Conservation (phyloP, 2,329 filamentous ascomycete genomes). For the Didymella sp. region DNA sequence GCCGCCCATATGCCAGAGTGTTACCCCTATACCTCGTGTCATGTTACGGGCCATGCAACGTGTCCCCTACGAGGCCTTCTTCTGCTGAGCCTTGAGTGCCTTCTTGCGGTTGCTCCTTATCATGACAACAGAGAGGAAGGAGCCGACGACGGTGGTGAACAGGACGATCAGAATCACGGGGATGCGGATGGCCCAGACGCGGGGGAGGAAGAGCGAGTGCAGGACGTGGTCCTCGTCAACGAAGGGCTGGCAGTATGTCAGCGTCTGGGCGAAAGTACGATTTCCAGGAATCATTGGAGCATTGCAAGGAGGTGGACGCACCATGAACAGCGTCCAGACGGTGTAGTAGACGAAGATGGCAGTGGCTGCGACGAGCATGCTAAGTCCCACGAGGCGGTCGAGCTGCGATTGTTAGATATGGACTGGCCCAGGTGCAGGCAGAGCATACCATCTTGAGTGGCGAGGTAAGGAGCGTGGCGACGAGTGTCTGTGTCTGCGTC, state of each 20-base stretch:
- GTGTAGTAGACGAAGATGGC: constrained; percentile 90
- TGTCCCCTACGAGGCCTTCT: constrained; percentile 68
- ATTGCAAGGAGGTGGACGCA: constrained; percentile 51
- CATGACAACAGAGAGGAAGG: constrained; percentile 96
- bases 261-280: background rate
- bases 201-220: constrained; percentile 93
- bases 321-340: constrained; percentile 97
- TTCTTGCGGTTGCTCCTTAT: constrained; percentile 98
- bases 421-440: background rate
- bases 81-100: constrained; percentile 90
- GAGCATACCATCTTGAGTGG: constrained; percentile 16
- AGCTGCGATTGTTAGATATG: constrained; percentile 64
- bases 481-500: constrained; percentile 13
- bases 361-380: constrained; percentile 77
- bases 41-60: constrained; percentile 6
- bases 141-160: constrained; percentile 90
- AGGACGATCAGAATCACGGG: constrained; percentile 95
- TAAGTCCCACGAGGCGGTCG: constrained; percentile 82
- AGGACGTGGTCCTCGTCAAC: constrained; percentile 94
- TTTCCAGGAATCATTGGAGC: background rate
- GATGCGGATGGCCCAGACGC: constrained; percentile 98
- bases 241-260: constrained; percentile 72
- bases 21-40: constrained; percentile 8
- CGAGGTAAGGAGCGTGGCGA: constrained; percentile 18
- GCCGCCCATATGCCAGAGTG: constrained; percentile 20